Evolutionary conservation across 352 stramenopile species (phyloP), one percentile per base, ranked within the genome.

Genomic region (Elongisporangium prolatum): DNA sequence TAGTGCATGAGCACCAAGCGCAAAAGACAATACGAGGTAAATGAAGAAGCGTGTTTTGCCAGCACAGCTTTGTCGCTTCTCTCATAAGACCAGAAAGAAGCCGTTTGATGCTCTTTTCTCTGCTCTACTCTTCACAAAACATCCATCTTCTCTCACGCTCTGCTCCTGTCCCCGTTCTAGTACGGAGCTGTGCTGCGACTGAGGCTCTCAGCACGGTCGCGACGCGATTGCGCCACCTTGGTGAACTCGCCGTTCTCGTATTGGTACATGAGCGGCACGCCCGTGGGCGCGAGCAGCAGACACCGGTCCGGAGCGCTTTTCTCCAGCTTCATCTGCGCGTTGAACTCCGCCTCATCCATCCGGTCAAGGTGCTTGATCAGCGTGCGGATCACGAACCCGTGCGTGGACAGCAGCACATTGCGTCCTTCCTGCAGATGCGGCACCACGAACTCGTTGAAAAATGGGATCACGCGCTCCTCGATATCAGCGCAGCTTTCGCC

Each of bases 341-440:
- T 86, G 59, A 91, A 93, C 52, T 80, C 75, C 18, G 77, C 58
- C 17, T 88, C 78, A 59, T 86, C 75, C 80, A 93, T 91, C 57
- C 70, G 69, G 68, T 93, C 84, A 25, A 93, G 65, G 60, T 90
- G 66, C 65, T 93, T 93, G 61, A 93, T 88, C 67, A 93, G 72
- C 62, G 84, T 93, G 18, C 84, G 81, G 60, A 93, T 91, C 50
- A 91, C 84, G 61, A 93, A 93, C 18, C 84, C 84, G 52, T 93
- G 84, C 13, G 80, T 88, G 20, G 84, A 93, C 11, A 93, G 67
- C 14, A 93, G 67, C 21, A 93, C 84, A 52, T 91, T 93, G 50
- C 80, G 76, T 28, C 84, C 84, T 21, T 74, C 77, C 21, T 74
- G 70, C 54, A 93, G 59, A 57, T 93, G 84, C 34, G 84, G 84